A percentile compares a stretch with the other conserved stretches of the same genome.
These are phyloP conservation scores for Beauveria sp. DNA, from an alignment of 2,329 filamentous ascomycete species.

Conservation along the genomic window DNA sequence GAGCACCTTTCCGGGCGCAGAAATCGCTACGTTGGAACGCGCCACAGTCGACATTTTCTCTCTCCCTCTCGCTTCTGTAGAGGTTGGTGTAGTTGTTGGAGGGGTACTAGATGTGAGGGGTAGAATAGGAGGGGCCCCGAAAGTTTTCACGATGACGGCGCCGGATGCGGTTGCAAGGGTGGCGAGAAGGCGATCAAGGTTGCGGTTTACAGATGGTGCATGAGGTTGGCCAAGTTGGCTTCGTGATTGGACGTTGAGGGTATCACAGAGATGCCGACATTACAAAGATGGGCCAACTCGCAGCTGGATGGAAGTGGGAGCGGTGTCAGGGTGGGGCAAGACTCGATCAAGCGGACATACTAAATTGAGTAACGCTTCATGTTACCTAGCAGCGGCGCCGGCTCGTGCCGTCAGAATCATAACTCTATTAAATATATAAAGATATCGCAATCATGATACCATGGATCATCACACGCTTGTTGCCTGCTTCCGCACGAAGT, in stretches of 20 bases:
- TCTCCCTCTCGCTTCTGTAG: background rate
- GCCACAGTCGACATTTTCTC: background rate
- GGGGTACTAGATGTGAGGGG: background rate
- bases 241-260: background rate
- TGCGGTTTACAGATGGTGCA: background rate
- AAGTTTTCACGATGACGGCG: background rate
- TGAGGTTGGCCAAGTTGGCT: background rate
- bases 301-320: background rate
- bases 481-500: background rate
- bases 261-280: background rate
- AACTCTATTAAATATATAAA: background rate
- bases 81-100: background rate
- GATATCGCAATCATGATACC: background rate
- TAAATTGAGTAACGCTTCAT: too few relatives aligned
- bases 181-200: background rate
- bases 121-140: background rate
- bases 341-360: too few relatives aligned
- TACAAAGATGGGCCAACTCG: background rate
- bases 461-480: background rate
- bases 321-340: constrained; percentile 3
- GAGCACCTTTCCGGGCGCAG: constrained; percentile 92
- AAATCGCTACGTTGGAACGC: constrained; percentile 53
- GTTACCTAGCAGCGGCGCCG: too few relatives aligned
- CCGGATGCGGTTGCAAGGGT: background rate
- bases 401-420: background rate